Base-by-base conservation (phyloP, 176 grass and related monocot species). In the Oryza nivara region DNA sequence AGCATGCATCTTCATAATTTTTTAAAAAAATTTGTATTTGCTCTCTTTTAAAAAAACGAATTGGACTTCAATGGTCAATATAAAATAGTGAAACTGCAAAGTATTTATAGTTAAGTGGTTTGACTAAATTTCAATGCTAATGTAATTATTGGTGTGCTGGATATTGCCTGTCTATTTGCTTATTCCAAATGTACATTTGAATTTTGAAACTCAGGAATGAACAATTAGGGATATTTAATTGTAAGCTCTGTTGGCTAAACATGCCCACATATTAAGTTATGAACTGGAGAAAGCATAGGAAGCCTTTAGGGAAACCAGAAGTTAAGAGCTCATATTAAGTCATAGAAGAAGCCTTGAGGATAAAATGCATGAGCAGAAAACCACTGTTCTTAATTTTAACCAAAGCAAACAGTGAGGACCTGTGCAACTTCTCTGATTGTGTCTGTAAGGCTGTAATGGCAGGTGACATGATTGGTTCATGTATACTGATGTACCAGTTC, bases 241-340 rank as follows among this genome's bases (percentile, higher is more conserved):
- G 25, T 63, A 17, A 49, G 47, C 63, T 3, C 38, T 44, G 9
- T 44, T 9, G 9, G 25, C 48, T 45, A 6, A 16, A 67, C 30
- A 82, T 36, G 36, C 15, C 44, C 30, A 61, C 49, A 56, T 78
- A 52, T 8, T 11, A 73, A 56, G 23, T 61, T 78, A 52, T 9
- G 16, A 73, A 45, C 36, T 61, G 81, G 41, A 41, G 44, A 40
- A 67, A 61, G 65, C 49, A 82, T 75, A 38, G 63, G 22, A 79
- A 76, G 20, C 64, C 5, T 74, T 46, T 19, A 71, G 60, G 19
- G 46, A 69, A 61, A 79, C 38, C 15, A 65, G 40, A 11, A 66
- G 67, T 74, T 68, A 15, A 28, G 19, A 70, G 32, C 3, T 16
- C 26, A 48, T 36, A 46, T 30, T 30, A 30, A 30, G 28, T 30